Conservation (phyloP, 2,329 filamentous ascomycete species). For the Monascus ruber region DNA sequence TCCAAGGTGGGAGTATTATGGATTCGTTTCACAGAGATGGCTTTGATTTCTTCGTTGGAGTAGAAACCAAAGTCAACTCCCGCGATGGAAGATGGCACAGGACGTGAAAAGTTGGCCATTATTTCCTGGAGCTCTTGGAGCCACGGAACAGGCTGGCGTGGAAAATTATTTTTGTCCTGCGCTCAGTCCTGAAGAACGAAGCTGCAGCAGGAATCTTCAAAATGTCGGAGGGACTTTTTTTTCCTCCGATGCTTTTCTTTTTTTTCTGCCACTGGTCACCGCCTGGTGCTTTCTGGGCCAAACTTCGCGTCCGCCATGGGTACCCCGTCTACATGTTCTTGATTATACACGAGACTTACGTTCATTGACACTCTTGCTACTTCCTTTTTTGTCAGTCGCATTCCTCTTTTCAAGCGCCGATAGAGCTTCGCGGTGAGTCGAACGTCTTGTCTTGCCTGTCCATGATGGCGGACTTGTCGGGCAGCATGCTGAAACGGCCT, state of each 20-base stretch:
- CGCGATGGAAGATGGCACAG: slow-evolving; percentile 70
- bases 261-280: slow-evolving; percentile 27
- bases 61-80: slow-evolving; percentile 86
- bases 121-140: slow-evolving; percentile 23
- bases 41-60: slow-evolving; percentile 67
- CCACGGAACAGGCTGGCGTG: slow-evolving; percentile 20
- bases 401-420: too few species aligned
- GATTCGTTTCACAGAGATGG: slow-evolving; percentile 86
- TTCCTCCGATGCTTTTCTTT: slow-evolving; percentile 17
- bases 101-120: slow-evolving; percentile 50
- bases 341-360: too few species aligned
- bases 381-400: too few species aligned
- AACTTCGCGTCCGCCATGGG: slow-evolving; percentile 2
- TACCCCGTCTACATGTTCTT: too few species aligned
- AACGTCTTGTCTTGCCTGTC: slow-evolving; percentile 5
- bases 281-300: slow-evolving; percentile 12
- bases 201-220: slow-evolving; percentile 18
- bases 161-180: slow-evolving; percentile 6
- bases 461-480: slow-evolving; percentile 33
- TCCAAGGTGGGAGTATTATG: slow-evolving; percentile 93
- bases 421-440: slow-evolving; percentile 10
- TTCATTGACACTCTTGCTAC: too few species aligned
- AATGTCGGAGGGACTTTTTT: slow-evolving; percentile 20
- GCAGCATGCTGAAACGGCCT: slow-evolving; percentile 37
- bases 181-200: slow-evolving; percentile 11